Conservation (phyloP, 805 yeast species). For the Scheffersomyces stipitis region DNA sequence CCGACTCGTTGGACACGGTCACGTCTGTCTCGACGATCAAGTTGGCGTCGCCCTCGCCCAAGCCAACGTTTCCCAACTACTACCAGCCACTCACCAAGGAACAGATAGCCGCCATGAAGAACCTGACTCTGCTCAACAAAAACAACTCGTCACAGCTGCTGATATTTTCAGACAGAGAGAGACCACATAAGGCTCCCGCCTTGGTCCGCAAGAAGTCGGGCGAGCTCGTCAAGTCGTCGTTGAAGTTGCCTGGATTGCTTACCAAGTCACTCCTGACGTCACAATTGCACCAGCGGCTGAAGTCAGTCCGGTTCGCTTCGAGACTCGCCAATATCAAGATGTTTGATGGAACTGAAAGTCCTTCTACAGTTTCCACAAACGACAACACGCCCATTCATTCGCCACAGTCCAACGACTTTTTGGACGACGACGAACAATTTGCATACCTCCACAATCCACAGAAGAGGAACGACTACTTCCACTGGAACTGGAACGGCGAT, state of each 20-base stretch:
- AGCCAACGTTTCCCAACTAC: slow-evolving; percentile 5
- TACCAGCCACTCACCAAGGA: slow-evolving; percentile 2
- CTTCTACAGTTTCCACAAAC: slow-evolving; percentile 56
- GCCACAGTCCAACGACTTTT: slow-evolving; percentile 14
- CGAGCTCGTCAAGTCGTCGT: slow-evolving; percentile 24
- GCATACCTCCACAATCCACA: slow-evolving; percentile 2
- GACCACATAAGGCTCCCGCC: slow-evolving; percentile 6
- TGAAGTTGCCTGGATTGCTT: slow-evolving; percentile 19
- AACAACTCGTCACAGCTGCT: not conserved
- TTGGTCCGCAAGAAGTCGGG: slow-evolving; percentile 17
- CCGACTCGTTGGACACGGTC: slow-evolving; percentile 12
- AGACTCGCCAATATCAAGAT: slow-evolving; percentile 61
- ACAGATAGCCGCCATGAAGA: not conserved
- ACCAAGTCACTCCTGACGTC: slow-evolving; percentile 27
- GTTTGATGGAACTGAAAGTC: slow-evolving; percentile 61
- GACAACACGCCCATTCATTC: slow-evolving; percentile 51
- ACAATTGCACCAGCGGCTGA: slow-evolving; percentile 22
- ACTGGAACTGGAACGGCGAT: slow-evolving; percentile 20
- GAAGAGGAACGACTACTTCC: slow-evolving; percentile 23
- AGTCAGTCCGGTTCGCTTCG: slow-evolving; percentile 65
- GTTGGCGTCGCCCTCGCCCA: slow-evolving; percentile 5
- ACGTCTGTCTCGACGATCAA: slow-evolving; percentile 12
- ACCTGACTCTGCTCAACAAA: not conserved
- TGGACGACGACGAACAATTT: slow-evolving; percentile 5
- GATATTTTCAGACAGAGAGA: too few relatives aligned